Base-by-base conservation (phyloP, 148 eudicot genomes). In the Camellia lanceoleosa region DNA sequence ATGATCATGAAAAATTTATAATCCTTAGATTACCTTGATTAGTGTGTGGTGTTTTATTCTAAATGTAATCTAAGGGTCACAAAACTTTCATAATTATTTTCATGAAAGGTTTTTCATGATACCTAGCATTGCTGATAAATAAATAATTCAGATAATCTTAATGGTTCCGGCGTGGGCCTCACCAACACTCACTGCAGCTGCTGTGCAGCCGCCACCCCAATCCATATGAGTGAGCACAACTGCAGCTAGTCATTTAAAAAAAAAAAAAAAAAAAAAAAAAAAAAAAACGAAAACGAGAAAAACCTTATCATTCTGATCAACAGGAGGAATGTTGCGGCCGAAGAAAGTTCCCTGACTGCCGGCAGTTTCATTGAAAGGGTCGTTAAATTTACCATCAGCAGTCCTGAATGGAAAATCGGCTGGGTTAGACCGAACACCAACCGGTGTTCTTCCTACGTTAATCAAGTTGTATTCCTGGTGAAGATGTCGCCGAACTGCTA, bases 321-420 rank as follows among this genome's bases (percentile, higher is more conserved):
- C 85, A 7, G 90, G 90, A 77, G 64, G 84, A n/a, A 83, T 20
- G 41, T 87, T 87, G 65, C 90, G 65, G 70, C 90, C 90, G 41
- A 87, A 85, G 75, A 85, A 87, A 82, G 87, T 78, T 49, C 82
- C 86, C 58, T 76, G 49, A 23, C 83, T 77, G 3, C 88, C 88
- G 3, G 83, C 79, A 6, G 44, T 83, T 65, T 80, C 88, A 67
- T 85, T 67, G 63, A 75, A 76, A 19, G 87, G 87, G 73, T 85
- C 82, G 58, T 85, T 85, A 52, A 71, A 82, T 44, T 71, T 54
- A 0, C 85, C 85, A 15, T 85, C 81, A 12, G 85, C 83, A 5
- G 87, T 85, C 68, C 87, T 76, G 8, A 60, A 80, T 1, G 85
- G 83, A 20, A 18, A 60, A 30, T 82, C 79, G 0, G 41, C 65